Conservation (phyloP, 257 asterid species). For the Salvia rosmarinus region DNA sequence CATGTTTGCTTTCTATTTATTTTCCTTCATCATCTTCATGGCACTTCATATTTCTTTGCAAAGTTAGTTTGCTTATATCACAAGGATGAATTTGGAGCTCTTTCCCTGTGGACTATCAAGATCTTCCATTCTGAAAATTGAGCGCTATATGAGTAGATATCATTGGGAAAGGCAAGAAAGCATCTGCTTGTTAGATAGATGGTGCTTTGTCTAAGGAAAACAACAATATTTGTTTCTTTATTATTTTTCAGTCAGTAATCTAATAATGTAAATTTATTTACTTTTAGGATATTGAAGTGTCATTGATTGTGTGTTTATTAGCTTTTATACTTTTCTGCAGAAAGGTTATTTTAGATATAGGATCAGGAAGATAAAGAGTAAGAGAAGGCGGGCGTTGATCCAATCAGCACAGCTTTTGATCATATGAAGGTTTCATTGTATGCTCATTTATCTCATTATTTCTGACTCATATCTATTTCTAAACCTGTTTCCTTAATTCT, state of each 20-base stretch:
- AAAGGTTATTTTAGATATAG: constrained; percentile 58
- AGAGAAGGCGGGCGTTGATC: constrained; percentile 80
- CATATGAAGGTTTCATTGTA: constrained; percentile 79
- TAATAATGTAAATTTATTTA: constrained; percentile 9
- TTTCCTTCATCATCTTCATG: neutral
- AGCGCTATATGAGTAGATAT: neutral
- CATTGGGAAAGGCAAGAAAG: constrained; percentile 1
- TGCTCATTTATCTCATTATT: constrained; percentile 17
- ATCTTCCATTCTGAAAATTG: constrained; percentile 7
- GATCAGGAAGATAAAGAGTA: constrained; percentile 51
- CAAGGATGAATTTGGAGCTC: constrained; percentile 12
- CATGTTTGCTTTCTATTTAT: neutral
- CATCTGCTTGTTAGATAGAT: constrained; percentile 15
- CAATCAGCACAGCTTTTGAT: constrained; percentile 96
- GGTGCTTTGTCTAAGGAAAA: constrained; percentile 3
- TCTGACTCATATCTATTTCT: constrained; percentile 32
- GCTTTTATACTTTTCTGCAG: constrained; percentile 55
- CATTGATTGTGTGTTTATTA: constrained; percentile 27
- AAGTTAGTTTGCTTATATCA: constrained; percentile 1
- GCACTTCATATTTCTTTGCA: neutral
- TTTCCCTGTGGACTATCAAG: constrained; percentile 8
- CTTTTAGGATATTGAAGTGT: neutral
- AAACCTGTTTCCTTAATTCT: constrained; percentile 31
- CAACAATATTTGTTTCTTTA: neutral
- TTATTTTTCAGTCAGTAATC: neutral